Evolutionary conservation across 1,284 basidiomycete species (phyloP), one percentile per base, ranked within the genome.

Genomic region (Apiotrichum porosum): DNA sequence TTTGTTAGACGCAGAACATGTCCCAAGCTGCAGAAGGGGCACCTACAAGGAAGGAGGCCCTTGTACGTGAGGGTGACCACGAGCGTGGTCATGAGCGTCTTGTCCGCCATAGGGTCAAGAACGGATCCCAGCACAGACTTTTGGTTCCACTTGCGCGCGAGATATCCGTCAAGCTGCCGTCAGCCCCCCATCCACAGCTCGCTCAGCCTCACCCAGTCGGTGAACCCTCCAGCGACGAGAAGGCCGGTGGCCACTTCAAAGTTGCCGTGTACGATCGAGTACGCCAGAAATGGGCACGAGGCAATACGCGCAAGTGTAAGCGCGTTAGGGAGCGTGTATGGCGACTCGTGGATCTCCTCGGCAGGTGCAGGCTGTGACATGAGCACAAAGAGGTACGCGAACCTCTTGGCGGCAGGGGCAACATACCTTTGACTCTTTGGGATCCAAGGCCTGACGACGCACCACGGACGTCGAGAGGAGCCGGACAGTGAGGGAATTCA

Each of bases 101-200:
- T 99, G 79, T 99, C 94, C 2, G 95, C 94, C 0, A 93, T 91
- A 9, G 94, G 94, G 70, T 99, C 95, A 8, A 97, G 80, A 50
- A 98, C 93, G 12, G 88, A 88, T 10, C 94, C 94, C 30, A 98
- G 79, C 10, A 97, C 90, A 10, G 88, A 85, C 40, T 75, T 80
- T 84, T 91, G 86, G 36, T 86, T 83, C 76, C 80, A 95, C 51
- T 80, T 80, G 51, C 94, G 79, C 1, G 94, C 95, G 40, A 98
- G 74, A 69, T 79, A 95, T 1, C 94, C 94, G 63, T 98, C 94
- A 43, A 86, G 79, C 87, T 93, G 10, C 26, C 9, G 24, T 39
- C 26, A 39, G 37, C 13, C 57, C 6, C 50, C 17, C 6, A 15
- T 31, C 19, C 17, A 17, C 10, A 37, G 39, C 13, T 31, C 6